phyloP scores from a whole-genome alignment of 805 yeast genomes.

The Candida endomychidarum region DNA sequence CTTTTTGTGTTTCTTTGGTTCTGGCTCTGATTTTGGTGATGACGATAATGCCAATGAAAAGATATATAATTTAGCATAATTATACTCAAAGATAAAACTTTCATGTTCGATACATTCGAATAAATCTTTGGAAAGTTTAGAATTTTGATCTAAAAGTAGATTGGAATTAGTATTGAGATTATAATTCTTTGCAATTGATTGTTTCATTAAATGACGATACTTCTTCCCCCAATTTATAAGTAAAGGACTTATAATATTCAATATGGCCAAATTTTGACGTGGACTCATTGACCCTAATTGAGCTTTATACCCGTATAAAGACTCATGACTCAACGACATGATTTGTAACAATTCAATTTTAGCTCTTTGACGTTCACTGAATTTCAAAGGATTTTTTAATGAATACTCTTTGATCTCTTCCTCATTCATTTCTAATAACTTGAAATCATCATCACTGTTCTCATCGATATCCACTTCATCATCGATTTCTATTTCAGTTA shows the following conservation, averaged over 20 bases:
- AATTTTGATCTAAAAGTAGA: slow-evolving; percentile 24
- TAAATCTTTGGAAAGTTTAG: slow-evolving; percentile 40
- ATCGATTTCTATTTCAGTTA: slow-evolving; percentile 63
- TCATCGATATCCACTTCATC: slow-evolving; percentile 35
- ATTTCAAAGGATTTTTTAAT: slow-evolving; percentile 40
- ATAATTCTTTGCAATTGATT: slow-evolving; percentile 40
- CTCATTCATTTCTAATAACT: slow-evolving; percentile 32
- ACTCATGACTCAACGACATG: slow-evolving; percentile 78
- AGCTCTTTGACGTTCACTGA: slow-evolving; percentile 68
- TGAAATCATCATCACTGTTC: slow-evolving; percentile 24
- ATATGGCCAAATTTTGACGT: slow-evolving; percentile 66
- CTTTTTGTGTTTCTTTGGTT: slow-evolving; percentile 18
- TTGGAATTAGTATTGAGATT: slow-evolving; percentile 22
- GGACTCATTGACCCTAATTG: slow-evolving; percentile 52
- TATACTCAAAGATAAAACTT: slow-evolving; percentile 74
- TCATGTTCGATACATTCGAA: slow-evolving; percentile 57
- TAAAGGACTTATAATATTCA: slow-evolving; percentile 73
- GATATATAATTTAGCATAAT: slow-evolving; percentile 80
- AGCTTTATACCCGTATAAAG: slow-evolving; percentile 68
- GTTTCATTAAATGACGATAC: slow-evolving; percentile 54
- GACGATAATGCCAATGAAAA: slow-evolving; percentile 75
- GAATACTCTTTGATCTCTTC: slow-evolving; percentile 29
- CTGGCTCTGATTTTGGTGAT: slow-evolving; percentile 21
- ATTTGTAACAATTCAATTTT: slow-evolving; percentile 77
- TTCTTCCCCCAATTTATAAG: slow-evolving; percentile 75